Conservation (phyloP, 2,329 filamentous ascomycete genomes). For the Pyrenophora graminea region DNA sequence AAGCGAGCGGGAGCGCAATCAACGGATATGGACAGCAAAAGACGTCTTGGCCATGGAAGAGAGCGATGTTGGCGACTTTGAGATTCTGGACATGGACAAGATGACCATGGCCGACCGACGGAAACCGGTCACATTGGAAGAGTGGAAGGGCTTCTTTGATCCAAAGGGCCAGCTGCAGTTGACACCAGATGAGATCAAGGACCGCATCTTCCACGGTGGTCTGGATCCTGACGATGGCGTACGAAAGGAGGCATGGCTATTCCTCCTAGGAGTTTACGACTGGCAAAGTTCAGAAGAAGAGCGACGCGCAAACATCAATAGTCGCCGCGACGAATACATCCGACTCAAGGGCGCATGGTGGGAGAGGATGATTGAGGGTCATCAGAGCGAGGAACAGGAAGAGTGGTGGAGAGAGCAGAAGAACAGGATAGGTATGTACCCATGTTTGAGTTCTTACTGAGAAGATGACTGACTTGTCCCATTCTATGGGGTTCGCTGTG, state of each 20-base stretch:
- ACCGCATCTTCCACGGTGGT: constrained; percentile 95
- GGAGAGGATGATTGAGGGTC: constrained; percentile 85
- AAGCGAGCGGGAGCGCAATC: constrained; percentile 82
- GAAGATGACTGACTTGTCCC: constrained; percentile 52
- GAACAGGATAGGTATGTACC: constrained; percentile 79
- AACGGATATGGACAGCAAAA: constrained; percentile 88
- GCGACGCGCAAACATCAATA: constrained; percentile 79
- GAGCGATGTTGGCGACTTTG: constrained; percentile 93
- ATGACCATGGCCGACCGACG: constrained; percentile 77
- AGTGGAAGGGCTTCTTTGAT: constrained; percentile 94
- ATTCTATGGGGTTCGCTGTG: constrained; percentile 58
- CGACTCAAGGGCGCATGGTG: constrained; percentile 94
- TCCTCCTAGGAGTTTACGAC: constrained; percentile 85
- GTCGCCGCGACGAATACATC: constrained; percentile 88
- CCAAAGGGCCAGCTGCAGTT: constrained; percentile 74
- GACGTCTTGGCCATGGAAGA: constrained; percentile 94
- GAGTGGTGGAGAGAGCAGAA: constrained; percentile 98
- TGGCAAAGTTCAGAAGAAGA: constrained; percentile 92
- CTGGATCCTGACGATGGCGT: constrained; percentile 87
- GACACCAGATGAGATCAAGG: constrained; percentile 91
- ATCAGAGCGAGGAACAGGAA: constrained; percentile 76
- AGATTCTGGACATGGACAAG: constrained; percentile 80
- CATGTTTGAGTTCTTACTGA: neutral
- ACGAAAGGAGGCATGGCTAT: constrained; percentile 95
- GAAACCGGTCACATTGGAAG: constrained; percentile 75